These are phyloP conservation scores for Heliamphora pulchella DNA, from an alignment of 179 eudicot species.

Conservation along the genomic window DNA sequence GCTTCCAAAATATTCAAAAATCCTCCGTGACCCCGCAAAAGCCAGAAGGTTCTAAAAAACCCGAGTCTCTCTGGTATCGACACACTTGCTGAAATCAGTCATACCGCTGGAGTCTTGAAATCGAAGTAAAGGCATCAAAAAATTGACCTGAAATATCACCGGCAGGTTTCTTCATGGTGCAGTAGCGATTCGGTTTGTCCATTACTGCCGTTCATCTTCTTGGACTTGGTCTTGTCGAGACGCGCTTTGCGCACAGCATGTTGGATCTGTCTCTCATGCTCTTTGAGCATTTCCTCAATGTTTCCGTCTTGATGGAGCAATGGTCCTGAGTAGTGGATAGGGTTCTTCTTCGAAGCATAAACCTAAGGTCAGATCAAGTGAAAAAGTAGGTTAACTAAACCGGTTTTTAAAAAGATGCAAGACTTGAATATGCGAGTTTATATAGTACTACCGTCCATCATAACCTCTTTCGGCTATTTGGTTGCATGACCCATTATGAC, in stretches of 20 bases:
- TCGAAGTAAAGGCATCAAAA: not conserved
- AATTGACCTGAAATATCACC: not conserved
- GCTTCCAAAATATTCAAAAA: not conserved
- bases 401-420: not conserved
- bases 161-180: slow-evolving; percentile 22
- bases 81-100: not conserved
- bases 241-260: slow-evolving; percentile 62
- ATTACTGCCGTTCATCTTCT: slow-evolving; percentile 28
- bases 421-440: not conserved
- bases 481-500: no score
- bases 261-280: slow-evolving; percentile 57
- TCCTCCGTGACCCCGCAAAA: not conserved
- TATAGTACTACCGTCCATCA: not conserved
- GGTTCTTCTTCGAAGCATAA: slow-evolving; percentile 27
- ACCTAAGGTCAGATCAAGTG: slow-evolving; percentile 24
- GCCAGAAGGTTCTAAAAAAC: not conserved
- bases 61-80: not conserved
- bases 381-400: not conserved
- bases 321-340: slow-evolving; percentile 60
- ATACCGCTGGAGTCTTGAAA: not conserved
- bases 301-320: slow-evolving; percentile 45
- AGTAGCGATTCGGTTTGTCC: slow-evolving; percentile 50
- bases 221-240: slow-evolving; percentile 38
- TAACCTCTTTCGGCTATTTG: not conserved
- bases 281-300: slow-evolving; percentile 64